Conservation (phyloP, 257 asterid genomes). For the Coffea canephora region DNA sequence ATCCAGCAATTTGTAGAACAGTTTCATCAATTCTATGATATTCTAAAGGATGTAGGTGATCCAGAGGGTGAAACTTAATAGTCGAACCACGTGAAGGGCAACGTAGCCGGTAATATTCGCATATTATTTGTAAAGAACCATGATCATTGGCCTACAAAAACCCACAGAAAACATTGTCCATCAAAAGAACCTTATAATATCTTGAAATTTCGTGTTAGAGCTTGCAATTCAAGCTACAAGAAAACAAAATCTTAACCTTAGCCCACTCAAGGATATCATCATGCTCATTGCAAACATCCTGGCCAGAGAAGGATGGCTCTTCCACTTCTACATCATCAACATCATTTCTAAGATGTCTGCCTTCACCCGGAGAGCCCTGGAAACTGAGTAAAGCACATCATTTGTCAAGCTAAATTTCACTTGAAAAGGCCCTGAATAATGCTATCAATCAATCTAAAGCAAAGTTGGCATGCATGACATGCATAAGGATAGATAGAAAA, state of each 20-base stretch:
- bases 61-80: slow-evolving; percentile 81
- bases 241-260: slow-evolving; percentile 54
- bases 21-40: slow-evolving; percentile 82
- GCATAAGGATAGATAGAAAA: background rate
- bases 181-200: background rate
- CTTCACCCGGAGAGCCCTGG: slow-evolving; percentile 86
- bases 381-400: slow-evolving; percentile 42
- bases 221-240: background rate
- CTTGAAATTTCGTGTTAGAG: background rate
- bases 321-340: slow-evolving; percentile 69
- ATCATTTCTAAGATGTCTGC: slow-evolving; percentile 71
- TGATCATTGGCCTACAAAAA: slow-evolving; percentile 62
- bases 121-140: slow-evolving; percentile 85
- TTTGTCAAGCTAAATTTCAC: background rate
- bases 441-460: background rate
- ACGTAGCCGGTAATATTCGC: slow-evolving; percentile 66
- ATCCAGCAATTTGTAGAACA: slow-evolving; percentile 67
- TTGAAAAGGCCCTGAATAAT: background rate
- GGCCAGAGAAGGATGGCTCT: slow-evolving; percentile 95
- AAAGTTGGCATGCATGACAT: background rate
- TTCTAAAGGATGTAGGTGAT: slow-evolving; percentile 86
- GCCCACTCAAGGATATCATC: slow-evolving; percentile 94
- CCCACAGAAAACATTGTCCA: background rate
- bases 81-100: slow-evolving; percentile 83
- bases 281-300: slow-evolving; percentile 71